A percentile compares a stretch with the other conserved stretches of the same genome.
phyloP scores from a whole-genome alignment of 371 early-diverging fungal species.

The Capillidium rhysosporum region DNA sequence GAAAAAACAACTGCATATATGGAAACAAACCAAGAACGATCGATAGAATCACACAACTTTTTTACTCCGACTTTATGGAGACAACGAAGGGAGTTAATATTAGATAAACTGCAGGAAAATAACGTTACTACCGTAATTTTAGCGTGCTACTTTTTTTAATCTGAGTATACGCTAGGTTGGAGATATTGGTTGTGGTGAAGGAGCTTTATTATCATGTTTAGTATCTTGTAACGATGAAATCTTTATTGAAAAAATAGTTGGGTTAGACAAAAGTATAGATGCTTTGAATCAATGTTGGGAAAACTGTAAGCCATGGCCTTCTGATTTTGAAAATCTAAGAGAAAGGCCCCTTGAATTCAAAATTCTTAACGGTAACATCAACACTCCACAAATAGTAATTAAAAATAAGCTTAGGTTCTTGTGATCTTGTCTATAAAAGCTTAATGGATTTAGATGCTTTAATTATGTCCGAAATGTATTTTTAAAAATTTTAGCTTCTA shows the following conservation, averaged over 20 bases:
- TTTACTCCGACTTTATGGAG: slow-evolving; percentile 43
- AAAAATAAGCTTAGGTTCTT: slow-evolving; percentile 18
- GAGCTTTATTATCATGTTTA: slow-evolving; percentile 29
- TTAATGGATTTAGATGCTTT: slow-evolving; percentile 29
- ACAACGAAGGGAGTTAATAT: slow-evolving; percentile 32
- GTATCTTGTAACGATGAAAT: slow-evolving; percentile 19
- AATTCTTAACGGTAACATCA: slow-evolving; percentile 26
- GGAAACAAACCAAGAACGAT: not conserved
- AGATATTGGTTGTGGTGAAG: slow-evolving; percentile 65
- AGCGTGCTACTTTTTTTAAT: not conserved
- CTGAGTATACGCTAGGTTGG: slow-evolving; percentile 17
- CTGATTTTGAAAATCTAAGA: slow-evolving; percentile 23
- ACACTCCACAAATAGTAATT: slow-evolving; percentile 3
- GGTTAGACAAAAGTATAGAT: slow-evolving; percentile 29
- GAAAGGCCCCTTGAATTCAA: slow-evolving; percentile 21
- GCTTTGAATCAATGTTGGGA: slow-evolving; percentile 20
- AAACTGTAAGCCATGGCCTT: slow-evolving; percentile 24
- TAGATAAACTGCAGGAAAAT: slow-evolving; percentile 17
- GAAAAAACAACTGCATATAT: too few relatives aligned
- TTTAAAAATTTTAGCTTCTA: not conserved
- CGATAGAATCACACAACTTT: not conserved
- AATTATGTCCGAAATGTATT: slow-evolving; percentile 40
- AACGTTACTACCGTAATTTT: slow-evolving; percentile 16
- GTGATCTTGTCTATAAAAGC: slow-evolving; percentile 19
- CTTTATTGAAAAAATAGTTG: slow-evolving; percentile 26